A percentile compares a stretch with the other conserved stretches of the same genome.
These are phyloP conservation scores for Dactylonectria estremocensis DNA, from an alignment of 2,329 filamentous ascomycete species.

Conservation along the genomic window DNA sequence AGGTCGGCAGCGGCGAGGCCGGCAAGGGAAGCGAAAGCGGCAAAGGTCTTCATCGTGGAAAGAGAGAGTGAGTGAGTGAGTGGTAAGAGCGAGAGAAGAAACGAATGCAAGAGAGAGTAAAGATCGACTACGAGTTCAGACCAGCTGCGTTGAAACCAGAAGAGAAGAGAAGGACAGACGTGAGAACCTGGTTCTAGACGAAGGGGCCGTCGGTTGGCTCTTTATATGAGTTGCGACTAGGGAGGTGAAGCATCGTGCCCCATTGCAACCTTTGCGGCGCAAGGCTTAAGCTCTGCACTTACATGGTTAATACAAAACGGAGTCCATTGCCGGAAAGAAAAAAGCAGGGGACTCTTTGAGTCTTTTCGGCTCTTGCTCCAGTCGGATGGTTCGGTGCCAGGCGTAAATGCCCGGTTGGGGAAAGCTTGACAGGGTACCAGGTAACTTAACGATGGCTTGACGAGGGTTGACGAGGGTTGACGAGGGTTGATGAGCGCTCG, in stretches of 20 bases:
- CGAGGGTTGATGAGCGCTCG: slow-evolving; percentile 1
- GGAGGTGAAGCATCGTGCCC: not conserved
- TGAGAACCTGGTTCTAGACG: not conserved
- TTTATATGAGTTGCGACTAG: not conserved
- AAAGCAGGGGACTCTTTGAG: too few relatives aligned
- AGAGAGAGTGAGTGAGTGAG: not conserved
- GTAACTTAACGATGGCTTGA: not conserved
- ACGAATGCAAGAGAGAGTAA: not conserved
- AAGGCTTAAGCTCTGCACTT: not conserved
- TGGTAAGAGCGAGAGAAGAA: not conserved
- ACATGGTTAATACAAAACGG: not conserved
- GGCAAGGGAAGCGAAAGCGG: slow-evolving; percentile 19
- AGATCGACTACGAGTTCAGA: slow-evolving; percentile 15
- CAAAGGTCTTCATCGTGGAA: slow-evolving; percentile 25
- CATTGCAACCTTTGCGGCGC: too few relatives aligned
- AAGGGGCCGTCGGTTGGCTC: not conserved
- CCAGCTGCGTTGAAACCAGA: slow-evolving; percentile 20
- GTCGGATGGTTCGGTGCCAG: slow-evolving; percentile 16
- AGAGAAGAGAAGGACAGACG: slow-evolving; percentile 11
- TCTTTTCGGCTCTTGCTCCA: not conserved
- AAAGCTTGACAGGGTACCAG: not conserved
- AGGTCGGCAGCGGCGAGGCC: slow-evolving; percentile 47
- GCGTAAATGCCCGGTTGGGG: slow-evolving; percentile 12
- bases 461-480: not conserved
- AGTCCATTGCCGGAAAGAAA: too few relatives aligned